These are phyloP conservation scores for Magnolia officinalis DNA, from an alignment of 164 flowering plant genomes.

Conservation along the genomic window DNA sequence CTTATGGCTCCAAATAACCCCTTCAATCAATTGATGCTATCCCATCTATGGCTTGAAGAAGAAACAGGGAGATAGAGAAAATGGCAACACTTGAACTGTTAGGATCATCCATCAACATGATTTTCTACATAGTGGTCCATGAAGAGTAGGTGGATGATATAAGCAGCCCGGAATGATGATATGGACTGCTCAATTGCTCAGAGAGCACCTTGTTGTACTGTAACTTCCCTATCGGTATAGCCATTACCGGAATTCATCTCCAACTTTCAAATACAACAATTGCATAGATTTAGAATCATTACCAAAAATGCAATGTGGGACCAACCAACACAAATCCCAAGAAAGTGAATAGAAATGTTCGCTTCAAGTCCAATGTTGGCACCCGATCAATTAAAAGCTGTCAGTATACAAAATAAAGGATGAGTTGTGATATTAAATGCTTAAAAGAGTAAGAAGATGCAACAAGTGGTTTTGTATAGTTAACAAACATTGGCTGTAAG, in stretches of 20 bases:
- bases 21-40: too few species aligned
- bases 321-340: constrained; percentile 86
- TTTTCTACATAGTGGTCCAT: neutral
- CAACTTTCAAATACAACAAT: neutral
- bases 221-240: neutral
- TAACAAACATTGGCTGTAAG: neutral
- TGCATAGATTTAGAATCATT: constrained; percentile 22
- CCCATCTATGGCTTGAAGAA: neutral
- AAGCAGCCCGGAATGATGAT: neutral
- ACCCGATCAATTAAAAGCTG: constrained; percentile 74
- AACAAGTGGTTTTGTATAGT: neutral
- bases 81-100: neutral
- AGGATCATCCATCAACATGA: neutral
- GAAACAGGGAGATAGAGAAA: neutral
- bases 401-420: neutral
- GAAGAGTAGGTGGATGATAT: neutral
- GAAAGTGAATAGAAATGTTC: constrained; percentile 67
- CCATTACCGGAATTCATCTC: neutral
- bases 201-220: neutral
- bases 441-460: neutral
- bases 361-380: constrained; percentile 59
- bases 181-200: too few species aligned
- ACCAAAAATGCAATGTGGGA: constrained; percentile 95
- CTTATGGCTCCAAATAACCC: too few species aligned
- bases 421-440: neutral